Percentiles rank a stretch among this genome's conserved stretches.
Evolutionary conservation across 2,329 filamentous ascomycete genomes (phyloP).

Genomic region (Diaporthe citrichinensis): DNA sequence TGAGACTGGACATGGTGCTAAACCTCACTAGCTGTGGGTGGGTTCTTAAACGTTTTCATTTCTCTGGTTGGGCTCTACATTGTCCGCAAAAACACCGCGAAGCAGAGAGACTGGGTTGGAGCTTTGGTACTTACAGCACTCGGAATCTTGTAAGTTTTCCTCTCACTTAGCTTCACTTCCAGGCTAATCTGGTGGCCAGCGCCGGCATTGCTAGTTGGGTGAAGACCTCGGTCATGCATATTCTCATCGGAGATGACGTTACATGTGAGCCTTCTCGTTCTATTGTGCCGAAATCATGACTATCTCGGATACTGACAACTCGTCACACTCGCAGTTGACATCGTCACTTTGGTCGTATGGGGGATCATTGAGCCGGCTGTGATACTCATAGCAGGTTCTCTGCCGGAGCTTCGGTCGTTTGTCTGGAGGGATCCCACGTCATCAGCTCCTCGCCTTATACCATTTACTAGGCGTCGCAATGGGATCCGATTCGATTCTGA

Average conservation of each 20-base stretch:
- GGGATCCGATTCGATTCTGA: conserved; percentile 12
- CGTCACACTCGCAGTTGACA: not conserved
- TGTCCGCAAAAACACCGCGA: conserved; percentile 9
- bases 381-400: conserved; percentile 24
- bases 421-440: not conserved
- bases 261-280: conserved; percentile 1
- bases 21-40: conserved; percentile 5
- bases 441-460: not conserved
- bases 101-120: conserved; percentile 26
- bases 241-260: conserved; percentile 19
- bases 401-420: conserved; percentile 28
- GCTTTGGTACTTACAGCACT: conserved; percentile 13
- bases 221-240: conserved; percentile 29
- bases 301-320: not conserved
- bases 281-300: not conserved
- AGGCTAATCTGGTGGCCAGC: not conserved
- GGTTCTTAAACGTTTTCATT: conserved; percentile 12
- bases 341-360: conserved; percentile 11
- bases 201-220: conserved; percentile 23
- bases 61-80: conserved; percentile 14
- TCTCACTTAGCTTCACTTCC: not conserved
- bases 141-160: not conserved
- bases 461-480: conserved; percentile 9
- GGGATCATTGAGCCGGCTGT: conserved; percentile 25
- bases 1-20: not conserved